Conservation (phyloP, 345 rosid genomes). For the Nephelium lappaceum region DNA sequence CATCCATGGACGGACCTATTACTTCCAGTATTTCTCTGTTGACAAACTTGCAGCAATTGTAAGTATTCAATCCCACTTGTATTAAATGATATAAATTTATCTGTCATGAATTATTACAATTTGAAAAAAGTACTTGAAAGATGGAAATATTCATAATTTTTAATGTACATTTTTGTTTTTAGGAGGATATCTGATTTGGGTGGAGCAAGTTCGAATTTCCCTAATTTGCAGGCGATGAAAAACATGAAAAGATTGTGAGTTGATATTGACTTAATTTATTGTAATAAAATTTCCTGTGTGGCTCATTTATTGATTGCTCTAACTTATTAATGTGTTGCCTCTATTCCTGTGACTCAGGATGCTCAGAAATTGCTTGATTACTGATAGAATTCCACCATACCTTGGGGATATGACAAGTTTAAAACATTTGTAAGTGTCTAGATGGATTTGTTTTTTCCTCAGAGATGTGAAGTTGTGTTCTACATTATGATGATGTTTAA, state of each 20-base stretch:
- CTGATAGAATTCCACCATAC: conserved; percentile 48
- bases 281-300: not conserved
- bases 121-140: not conserved
- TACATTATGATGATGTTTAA: not conserved
- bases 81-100: not conserved
- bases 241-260: conserved; percentile 52
- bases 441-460: not conserved
- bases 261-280: not conserved
- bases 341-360: conserved; percentile 41
- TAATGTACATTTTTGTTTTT: conserved; percentile 6
- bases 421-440: conserved; percentile 56
- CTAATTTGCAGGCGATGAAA: conserved; percentile 41
- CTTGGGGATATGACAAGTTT: conserved; percentile 42
- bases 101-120: not conserved
- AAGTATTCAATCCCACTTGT: conserved; percentile 31
- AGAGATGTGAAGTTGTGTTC: not conserved
- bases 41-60: conserved; percentile 55
- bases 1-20: conserved; percentile 89
- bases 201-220: conserved; percentile 54
- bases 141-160: not conserved
- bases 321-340: conserved; percentile 2
- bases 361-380: conserved; percentile 64
- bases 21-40: conserved; percentile 61
- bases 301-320: too few relatives aligned
- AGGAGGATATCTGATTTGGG: conserved; percentile 78